Evolutionary conservation across 331 rosid genomes (phyloP).

Genomic region (Ulmus americana): DNA sequence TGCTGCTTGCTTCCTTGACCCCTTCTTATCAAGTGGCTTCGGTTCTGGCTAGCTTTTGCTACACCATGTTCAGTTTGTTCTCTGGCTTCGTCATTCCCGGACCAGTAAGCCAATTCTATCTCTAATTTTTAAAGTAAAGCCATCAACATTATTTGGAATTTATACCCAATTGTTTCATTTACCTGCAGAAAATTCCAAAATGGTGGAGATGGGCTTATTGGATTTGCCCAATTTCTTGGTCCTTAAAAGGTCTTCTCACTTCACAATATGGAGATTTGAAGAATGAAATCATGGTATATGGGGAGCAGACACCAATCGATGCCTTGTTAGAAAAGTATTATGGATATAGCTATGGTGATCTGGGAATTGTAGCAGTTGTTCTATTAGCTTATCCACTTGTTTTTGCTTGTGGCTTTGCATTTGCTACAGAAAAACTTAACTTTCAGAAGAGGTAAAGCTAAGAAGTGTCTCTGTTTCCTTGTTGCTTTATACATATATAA

Average conservation of each 20-base stretch:
- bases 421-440: constrained; percentile 27
- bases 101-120: constrained; percentile 27
- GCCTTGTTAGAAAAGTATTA: constrained; percentile 12
- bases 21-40: constrained; percentile 40
- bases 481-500: too few relatives aligned
- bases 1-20: constrained; percentile 47
- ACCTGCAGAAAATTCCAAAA: constrained; percentile 24
- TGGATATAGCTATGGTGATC: constrained; percentile 20
- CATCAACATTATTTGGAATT: too few relatives aligned
- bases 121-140: not conserved
- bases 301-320: constrained; percentile 18
- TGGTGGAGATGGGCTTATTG: constrained; percentile 33
- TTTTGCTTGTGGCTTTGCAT: constrained; percentile 20
- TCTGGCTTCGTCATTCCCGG: constrained; percentile 48
- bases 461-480: too few relatives aligned
- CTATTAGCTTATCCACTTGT: constrained; percentile 23
- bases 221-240: constrained; percentile 32
- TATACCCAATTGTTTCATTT: too few relatives aligned
- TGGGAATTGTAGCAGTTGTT: constrained; percentile 11
- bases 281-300: constrained; percentile 14
- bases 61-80: constrained; percentile 42
- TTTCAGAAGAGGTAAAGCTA: constrained; percentile 23
- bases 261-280: constrained; percentile 30
- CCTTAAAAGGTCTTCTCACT: constrained; percentile 25
- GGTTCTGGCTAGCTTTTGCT: constrained; percentile 34